Base-by-base conservation (phyloP, 139 green algal genomes). In the Chlorella sp. region DNA sequence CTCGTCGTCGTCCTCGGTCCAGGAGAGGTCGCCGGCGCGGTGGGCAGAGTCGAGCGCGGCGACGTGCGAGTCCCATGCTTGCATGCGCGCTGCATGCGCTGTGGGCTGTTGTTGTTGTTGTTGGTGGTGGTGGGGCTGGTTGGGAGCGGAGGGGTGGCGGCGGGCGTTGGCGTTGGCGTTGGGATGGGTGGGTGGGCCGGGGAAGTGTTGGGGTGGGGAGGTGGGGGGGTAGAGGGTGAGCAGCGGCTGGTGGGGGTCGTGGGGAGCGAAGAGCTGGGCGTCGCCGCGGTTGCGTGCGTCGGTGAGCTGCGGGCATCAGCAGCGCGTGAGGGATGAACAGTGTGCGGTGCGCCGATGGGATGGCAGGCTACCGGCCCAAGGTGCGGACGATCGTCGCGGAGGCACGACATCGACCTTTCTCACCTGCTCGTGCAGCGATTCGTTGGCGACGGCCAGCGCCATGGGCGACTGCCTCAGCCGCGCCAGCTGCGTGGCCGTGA, bases 401-500 rank as follows among this genome's bases (percentile, higher is more conserved):
- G n/a, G n/a, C n/a, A n/a, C n/a, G n/a, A n/a, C n/a, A n/a, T n/a
- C n/a, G n/a, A n/a, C n/a, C n/a, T n/a, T n/a, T n/a, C n/a, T n/a
- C n/a, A 68, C 29, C 62, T 68, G 62, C 5, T 42, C 29, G 5
- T 36, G 5, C 62, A 68, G 62, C 4, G 5, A 26, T 49, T 72
- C 31, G 42, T 63, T 42, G 27, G 35, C 67, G 17, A 72, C 67
- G 2, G 42, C 67, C 42, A 72, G 42, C 42, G 49, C 67, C 35
- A 72, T 35, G 3, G 67, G 67, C 22, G 67, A 72, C 14, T 17
- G 67, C 10, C 14, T 24, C 42, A 72, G 42, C 26, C 67, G n/a
- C 2, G 24, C 49, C 42, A 72, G 49, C 67, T 72, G 67, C 31
- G 3, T 63, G 67, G n/a, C 49, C 2, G 67, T 72, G 2, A 72